Base-by-base conservation (phyloP, 148 eudicot species). In the Camellia lanceoleosa region DNA sequence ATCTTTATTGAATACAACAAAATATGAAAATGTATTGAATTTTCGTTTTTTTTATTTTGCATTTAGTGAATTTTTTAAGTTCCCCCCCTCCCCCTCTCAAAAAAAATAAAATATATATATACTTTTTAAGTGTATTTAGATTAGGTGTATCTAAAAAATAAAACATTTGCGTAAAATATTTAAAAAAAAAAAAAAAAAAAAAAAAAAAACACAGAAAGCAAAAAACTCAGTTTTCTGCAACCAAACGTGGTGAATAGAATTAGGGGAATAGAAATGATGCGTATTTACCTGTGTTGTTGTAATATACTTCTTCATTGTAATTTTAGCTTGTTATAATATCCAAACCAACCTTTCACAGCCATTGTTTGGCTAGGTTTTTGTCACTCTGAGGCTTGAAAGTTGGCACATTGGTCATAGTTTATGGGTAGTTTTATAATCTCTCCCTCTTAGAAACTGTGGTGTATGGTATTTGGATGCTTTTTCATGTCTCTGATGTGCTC, bases 401-500 rank as follows among this genome's bases (percentile, higher is more conserved):
- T 43, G 75, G 58, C 14, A 58, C 51, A 20, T 62, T 58, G 16
- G 73, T 69, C 19, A 12, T 68, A 30, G 56, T 44, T 41, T 69
- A 2, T 38, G 9, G 58, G 15, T 56, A 52, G 49, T 58, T 20
- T 46, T 14, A 30, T 68, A 16, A 38, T 61, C 18, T 78, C 30
- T 68, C 44, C 54, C 64, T 60, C 58, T 43, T 65, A 20, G 51
- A 14, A 51, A 58, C 0, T 66, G 38, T 20, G 4, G 12, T 43
- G 44, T 20, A n/a, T 65, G 52, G 38, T 13, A 73, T 75, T 20
- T 56, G 11, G 23, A 59, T 58, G 60, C 74, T 75, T 63, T 58
- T 60, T 64, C 73, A 73, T 43, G 68, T 59, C 23, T 75, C 64
- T 84, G 63, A 51, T 75, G 44, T 79, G 43, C 20, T 19, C 68